Base-by-base conservation (phyloP, 371 early-diverging fungal genomes). In the Gilbertella persicaria region DNA sequence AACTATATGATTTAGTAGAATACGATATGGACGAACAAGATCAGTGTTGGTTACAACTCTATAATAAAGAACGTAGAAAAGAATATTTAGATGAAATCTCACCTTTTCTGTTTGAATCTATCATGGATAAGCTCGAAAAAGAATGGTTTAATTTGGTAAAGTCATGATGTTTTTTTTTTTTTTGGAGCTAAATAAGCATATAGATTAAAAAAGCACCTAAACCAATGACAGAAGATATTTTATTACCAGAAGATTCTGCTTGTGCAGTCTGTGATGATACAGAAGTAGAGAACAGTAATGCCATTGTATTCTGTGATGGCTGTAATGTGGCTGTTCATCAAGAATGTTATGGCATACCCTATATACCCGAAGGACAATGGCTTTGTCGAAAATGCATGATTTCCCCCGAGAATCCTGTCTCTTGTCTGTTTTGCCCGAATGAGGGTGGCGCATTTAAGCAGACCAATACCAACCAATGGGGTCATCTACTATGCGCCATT, bases 311-410 rank as follows among this genome's bases (percentile, higher is more conserved):
- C 62, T 99, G 99, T 74, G 99, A 99, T 68, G 97, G 99, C 0
- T 99, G 99, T 70, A 96, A 99, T 68, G 66, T 99, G 30, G 98
- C 97, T 10, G 99, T 99, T 4, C 99, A 99, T 74, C 99, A 99
- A 79, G 97, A 96, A 63, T 99, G 99, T 67, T 99, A 99, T 69
- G 99, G 99, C n/a, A 90, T 99, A 23, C 99, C 99, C 7, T 97
- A 91, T 66, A 98, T 99, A 44, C 99, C 99, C 13, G 99, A 99
- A 75, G 99, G 99, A 10, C 96, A 94, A 68, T 99, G 98, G 98
- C 83, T 99, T n/a, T 99, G 99, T 67, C 84, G 98, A 19, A 93
- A 91, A 64, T 99, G 99, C 73, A 93, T 96, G 88, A 71, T 97
- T 21, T 86, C 90, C 6, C 99, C 99, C 1, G 94, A 91, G 51